Evolutionary conservation across 129 eudicot genomes (phyloP).

Genomic region (Flaveria bidentis): DNA sequence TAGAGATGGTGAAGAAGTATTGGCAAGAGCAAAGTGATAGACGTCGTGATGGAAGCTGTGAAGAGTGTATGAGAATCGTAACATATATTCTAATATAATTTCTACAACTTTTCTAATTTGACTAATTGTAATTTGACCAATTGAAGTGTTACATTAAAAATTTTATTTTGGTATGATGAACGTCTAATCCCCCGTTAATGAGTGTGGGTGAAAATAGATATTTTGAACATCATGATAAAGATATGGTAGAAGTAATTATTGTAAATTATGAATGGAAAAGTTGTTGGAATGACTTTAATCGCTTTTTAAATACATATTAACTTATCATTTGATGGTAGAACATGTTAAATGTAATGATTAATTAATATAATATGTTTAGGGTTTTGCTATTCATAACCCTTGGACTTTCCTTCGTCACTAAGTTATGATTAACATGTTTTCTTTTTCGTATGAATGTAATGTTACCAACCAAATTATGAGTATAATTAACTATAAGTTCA

Average conservation of each 20-base stretch:
- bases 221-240: background rate
- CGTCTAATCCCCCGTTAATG: background rate
- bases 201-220: background rate
- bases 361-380: background rate
- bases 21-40: too few species aligned
- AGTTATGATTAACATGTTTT: background rate
- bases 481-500: background rate
- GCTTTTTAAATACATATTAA: slow-evolving; percentile 2
- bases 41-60: too few species aligned
- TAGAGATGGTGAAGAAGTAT: too few species aligned
- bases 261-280: slow-evolving; percentile 2
- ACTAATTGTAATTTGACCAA: too few species aligned
- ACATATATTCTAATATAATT: too few species aligned
- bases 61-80: too few species aligned
- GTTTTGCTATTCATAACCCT: background rate
- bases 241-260: slow-evolving; percentile 2
- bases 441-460: background rate
- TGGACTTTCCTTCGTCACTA: slow-evolving; percentile 1
- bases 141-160: too few species aligned
- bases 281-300: background rate
- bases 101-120: too few species aligned
- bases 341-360: background rate
- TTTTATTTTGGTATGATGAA: background rate
- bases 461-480: background rate
- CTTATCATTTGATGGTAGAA: background rate